These are phyloP conservation scores for Fusarium sp. DNA, from an alignment of 2,329 filamentous ascomycete species.

Conservation along the genomic window DNA sequence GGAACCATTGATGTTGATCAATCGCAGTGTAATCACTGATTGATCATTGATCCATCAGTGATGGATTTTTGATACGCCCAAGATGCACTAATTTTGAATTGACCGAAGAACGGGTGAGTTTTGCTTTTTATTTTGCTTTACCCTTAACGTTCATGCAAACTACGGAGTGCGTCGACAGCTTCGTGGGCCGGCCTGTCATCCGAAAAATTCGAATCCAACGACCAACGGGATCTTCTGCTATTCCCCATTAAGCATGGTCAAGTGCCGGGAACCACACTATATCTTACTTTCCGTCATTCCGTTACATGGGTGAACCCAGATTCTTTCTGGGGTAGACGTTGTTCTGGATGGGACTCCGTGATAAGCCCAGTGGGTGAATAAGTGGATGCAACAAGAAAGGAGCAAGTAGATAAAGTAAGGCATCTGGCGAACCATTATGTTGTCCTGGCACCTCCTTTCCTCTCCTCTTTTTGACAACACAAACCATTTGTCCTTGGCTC, in stretches of 20 bases:
- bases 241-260: not conserved
- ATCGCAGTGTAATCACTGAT: not conserved
- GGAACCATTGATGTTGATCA: not conserved
- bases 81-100: not conserved
- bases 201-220: not conserved
- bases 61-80: not conserved
- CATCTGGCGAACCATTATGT: not conserved
- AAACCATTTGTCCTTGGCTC: fast-evolving
- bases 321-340: not conserved
- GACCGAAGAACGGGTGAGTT: not conserved
- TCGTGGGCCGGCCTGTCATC: not conserved
- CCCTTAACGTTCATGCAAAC: not conserved
- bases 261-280: not conserved
- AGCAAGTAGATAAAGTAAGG: not conserved
- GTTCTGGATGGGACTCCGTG: not conserved
- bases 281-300: not conserved
- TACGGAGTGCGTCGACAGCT: not conserved
- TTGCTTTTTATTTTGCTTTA: not conserved
- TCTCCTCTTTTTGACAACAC: not conserved
- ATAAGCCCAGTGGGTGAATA: not conserved
- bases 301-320: not conserved
- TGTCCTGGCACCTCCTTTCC: not conserved
- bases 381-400: not conserved
- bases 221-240: not conserved
- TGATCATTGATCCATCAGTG: not conserved